Conservation (phyloP, 768 basidiomycete genomes). For the Phylloporus arenicola region DNA sequence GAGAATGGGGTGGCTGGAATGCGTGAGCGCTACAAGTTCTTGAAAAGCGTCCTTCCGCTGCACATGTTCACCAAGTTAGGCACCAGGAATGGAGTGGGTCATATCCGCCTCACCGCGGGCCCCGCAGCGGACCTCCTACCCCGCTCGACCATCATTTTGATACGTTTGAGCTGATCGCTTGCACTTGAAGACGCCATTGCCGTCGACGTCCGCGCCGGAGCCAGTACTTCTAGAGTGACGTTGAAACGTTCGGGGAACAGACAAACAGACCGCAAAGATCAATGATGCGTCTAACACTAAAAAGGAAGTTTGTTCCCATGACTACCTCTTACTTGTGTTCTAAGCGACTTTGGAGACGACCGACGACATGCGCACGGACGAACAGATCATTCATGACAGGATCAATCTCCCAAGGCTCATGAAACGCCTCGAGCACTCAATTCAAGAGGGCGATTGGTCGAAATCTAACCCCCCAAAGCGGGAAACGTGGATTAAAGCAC, state of each 20-base stretch:
- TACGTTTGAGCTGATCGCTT: constrained; percentile 16
- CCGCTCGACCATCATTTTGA: constrained; percentile 38
- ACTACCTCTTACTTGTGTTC: not conserved
- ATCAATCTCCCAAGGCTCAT: constrained; percentile 64
- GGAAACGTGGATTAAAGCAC: constrained; percentile 50
- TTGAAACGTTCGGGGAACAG: not conserved
- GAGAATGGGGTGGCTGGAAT: constrained; percentile 39
- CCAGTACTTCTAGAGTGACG: not conserved
- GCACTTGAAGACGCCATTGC: constrained; percentile 19
- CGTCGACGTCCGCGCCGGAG: not conserved
- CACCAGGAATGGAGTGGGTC: not conserved
- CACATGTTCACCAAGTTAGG: constrained; percentile 10
- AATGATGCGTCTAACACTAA: constrained; percentile 7
- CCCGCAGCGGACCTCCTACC: constrained; percentile 37
- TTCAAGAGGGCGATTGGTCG: constrained; percentile 34
- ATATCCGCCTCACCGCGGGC: constrained; percentile 31
- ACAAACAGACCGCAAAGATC: constrained; percentile 11
- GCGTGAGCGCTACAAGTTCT: constrained; percentile 50
- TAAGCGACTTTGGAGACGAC: not conserved
- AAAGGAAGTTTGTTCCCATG: constrained; percentile 25
- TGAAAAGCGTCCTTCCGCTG: constrained; percentile 51
- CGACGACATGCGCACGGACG: constrained; percentile 26
- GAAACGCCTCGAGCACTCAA: constrained; percentile 52
- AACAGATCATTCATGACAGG: constrained; percentile 48
- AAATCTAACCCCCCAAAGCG: constrained; percentile 21